These are phyloP conservation scores for Geotrichum fermentans DNA, from an alignment of 1,139 yeast genomes.

Conservation along the genomic window DNA sequence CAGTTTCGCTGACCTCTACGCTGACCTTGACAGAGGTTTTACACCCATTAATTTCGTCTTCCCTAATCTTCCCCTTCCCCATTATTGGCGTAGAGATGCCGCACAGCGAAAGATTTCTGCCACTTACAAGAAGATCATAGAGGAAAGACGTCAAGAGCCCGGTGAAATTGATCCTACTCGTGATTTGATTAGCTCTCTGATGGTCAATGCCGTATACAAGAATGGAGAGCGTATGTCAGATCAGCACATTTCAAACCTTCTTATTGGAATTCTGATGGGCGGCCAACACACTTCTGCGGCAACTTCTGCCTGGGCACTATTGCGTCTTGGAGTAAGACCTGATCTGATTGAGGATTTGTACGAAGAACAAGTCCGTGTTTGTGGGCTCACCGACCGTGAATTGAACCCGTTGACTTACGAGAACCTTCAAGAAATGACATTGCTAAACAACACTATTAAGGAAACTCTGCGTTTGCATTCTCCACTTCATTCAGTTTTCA, in stretches of 20 bases:
- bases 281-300: conserved; percentile 98
- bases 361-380: conserved; percentile 62
- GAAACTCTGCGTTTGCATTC: conserved; percentile 94
- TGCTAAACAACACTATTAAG: conserved; percentile 75
- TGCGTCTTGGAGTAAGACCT: conserved; percentile 84
- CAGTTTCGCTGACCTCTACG: conserved; percentile 76
- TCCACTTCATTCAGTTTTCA: conserved; percentile 93
- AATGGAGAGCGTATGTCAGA: conserved; percentile 95
- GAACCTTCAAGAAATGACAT: conserved; percentile 72
- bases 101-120: conserved; percentile 79
- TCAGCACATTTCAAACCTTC: conserved; percentile 84
- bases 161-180: conserved; percentile 73
- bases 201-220: conserved; percentile 78
- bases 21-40: conserved; percentile 94
- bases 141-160: conserved; percentile 58
- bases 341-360: conserved; percentile 75
- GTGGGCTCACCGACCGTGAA: conserved; percentile 47
- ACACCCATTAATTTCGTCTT: conserved; percentile 94
- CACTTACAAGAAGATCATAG: conserved; percentile 76
- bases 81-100: conserved; percentile 73
- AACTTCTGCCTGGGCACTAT: conserved; percentile 89
- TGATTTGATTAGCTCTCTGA: conserved; percentile 83
- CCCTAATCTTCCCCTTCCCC: conserved; percentile 87
- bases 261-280: conserved; percentile 96
- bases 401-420: conserved; percentile 59